A percentile compares a stretch with the other conserved stretches of the same genome.
These are phyloP conservation scores for Hypholoma sublateritium DNA, from an alignment of 768 basidiomycete species.

Conservation along the genomic window DNA sequence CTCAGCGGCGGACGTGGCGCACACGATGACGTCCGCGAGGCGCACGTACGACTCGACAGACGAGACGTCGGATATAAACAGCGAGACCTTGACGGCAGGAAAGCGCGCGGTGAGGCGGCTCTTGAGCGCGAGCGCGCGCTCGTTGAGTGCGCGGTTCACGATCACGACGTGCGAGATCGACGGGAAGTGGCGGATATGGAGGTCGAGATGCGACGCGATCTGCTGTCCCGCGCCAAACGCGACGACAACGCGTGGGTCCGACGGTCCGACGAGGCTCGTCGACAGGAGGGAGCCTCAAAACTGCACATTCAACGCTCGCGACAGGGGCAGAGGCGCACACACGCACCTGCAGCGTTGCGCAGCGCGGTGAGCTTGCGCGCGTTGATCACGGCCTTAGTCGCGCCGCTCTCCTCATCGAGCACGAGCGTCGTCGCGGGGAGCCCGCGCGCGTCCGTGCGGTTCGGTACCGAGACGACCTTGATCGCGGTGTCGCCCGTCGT, in stretches of 20 bases:
- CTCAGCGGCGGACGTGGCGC: constrained; percentile 69
- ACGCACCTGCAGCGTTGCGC: constrained; percentile 75
- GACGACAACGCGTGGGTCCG: constrained; percentile 44
- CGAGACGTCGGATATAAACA: constrained; percentile 15
- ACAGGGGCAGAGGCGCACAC: neutral
- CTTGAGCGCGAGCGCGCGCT: constrained; percentile 42
- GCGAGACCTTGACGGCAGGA: constrained; percentile 21
- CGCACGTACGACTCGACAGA: constrained; percentile 33
- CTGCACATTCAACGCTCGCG: neutral
- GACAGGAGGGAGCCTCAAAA: constrained; percentile 69
- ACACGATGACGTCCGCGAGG: constrained; percentile 60
- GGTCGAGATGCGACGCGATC: constrained; percentile 59
- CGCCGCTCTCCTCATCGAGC: constrained; percentile 68
- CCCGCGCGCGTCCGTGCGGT: constrained; percentile 45
- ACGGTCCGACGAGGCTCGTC: constrained; percentile 48
- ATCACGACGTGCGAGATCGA: constrained; percentile 55
- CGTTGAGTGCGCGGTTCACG: constrained; percentile 58
- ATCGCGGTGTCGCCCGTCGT: constrained; percentile 51
- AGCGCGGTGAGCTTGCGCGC: constrained; percentile 76
- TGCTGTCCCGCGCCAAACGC: constrained; percentile 78
- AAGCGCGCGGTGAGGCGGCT: constrained; percentile 22
- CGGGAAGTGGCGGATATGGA: constrained; percentile 59
- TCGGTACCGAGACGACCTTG: constrained; percentile 83
- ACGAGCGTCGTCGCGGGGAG: constrained; percentile 78
- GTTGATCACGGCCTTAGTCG: constrained; percentile 75